phyloP scores from a whole-genome alignment of 1,284 basidiomycete genomes.

The Thecaphora frezii region DNA sequence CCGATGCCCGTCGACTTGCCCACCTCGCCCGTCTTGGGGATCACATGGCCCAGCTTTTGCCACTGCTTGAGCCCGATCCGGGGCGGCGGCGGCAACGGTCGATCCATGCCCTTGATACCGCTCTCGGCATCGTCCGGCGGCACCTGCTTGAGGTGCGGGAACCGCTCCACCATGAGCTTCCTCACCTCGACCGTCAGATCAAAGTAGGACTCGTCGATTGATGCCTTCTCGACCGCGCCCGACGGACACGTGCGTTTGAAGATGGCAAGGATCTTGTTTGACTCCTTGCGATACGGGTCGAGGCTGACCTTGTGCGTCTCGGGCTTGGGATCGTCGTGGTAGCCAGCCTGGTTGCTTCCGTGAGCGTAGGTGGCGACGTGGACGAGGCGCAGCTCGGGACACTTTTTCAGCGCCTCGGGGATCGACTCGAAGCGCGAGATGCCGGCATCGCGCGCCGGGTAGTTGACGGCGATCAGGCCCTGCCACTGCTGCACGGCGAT shows the following conservation, averaged over 20 bases:
- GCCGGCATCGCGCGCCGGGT: constrained; percentile 84
- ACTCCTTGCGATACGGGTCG: constrained; percentile 89
- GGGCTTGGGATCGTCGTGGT: constrained; percentile 76
- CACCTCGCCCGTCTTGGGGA: constrained; percentile 67
- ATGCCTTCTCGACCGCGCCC: constrained; percentile 66
- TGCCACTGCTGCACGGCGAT: constrained; percentile 92
- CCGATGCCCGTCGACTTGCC: constrained; percentile 47
- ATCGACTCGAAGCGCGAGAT: constrained; percentile 68
- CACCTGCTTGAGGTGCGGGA: constrained; percentile 69
- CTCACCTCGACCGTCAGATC: constrained; percentile 55
- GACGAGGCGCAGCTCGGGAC: constrained; percentile 79
- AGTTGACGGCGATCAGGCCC: constrained; percentile 85
- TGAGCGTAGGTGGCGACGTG: constrained; percentile 81
- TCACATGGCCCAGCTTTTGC: constrained; percentile 70
- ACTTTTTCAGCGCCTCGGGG: constrained; percentile 69
- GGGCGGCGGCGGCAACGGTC: constrained; percentile 73
- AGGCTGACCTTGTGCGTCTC: constrained; percentile 93
- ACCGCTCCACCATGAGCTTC: constrained; percentile 46
- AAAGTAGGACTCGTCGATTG: constrained; percentile 64
- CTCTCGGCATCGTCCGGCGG: constrained; percentile 20
- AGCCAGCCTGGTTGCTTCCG: constrained; percentile 74
- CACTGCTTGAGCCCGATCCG: constrained; percentile 68
- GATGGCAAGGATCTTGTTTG: constrained; percentile 79
- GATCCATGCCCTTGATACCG: constrained; percentile 69
- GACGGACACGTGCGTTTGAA: constrained; percentile 76